Base-by-base conservation (phyloP, 1,284 basidiomycete genomes). In the Apiotrichum porosum region DNA sequence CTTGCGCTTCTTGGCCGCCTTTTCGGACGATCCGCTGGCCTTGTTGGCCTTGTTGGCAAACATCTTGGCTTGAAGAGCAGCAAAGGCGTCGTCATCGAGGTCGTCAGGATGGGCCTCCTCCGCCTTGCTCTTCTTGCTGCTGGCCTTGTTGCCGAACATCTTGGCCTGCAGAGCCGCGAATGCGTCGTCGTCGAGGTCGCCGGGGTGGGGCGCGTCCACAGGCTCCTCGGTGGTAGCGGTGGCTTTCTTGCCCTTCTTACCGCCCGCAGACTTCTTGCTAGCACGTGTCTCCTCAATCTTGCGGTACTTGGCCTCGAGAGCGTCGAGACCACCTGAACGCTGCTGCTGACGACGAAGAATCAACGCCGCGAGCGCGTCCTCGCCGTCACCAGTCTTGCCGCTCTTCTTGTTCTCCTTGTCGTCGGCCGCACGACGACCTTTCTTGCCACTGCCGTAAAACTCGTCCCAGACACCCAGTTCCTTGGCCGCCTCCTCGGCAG, bases 391-490 rank as follows among this genome's bases (percentile, higher is more conserved):
- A 26, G 17, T 76, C 21, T 49, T 39, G 10, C 15, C 72, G 77
- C 54, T 58, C 57, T 9, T 69, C 71, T 22, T 68, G 71, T 47
- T 67, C 22, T 80, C 80, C 10, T 32, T 40, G 6, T 70, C 78
- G 55, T 83, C 85, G 2, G 75, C 78, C 61, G 81, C 81, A 51
- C 83, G 77, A 37, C 80, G 75, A 14, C 83, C 82, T 17, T 80
- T 76, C 72, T 85, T 85, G 5, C 86, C 89, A 51, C 76, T 81
- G 2, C 89, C 91, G 65, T 88, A 95, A 63, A 97, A 93, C 67
- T 95, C 90, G 51, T 95, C 91, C 85, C 89, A 92, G 9, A 95
- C 86, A 12, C 90, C 92, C 15, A 97, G 75, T 60, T 92, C 88
- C 61, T 83, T 88, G 1, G 92, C 91, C 19, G 85, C 73, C 37